These are phyloP conservation scores for Dendrobium chrysotoxum DNA, from an alignment of 106 monocot species.

Conservation along the genomic window DNA sequence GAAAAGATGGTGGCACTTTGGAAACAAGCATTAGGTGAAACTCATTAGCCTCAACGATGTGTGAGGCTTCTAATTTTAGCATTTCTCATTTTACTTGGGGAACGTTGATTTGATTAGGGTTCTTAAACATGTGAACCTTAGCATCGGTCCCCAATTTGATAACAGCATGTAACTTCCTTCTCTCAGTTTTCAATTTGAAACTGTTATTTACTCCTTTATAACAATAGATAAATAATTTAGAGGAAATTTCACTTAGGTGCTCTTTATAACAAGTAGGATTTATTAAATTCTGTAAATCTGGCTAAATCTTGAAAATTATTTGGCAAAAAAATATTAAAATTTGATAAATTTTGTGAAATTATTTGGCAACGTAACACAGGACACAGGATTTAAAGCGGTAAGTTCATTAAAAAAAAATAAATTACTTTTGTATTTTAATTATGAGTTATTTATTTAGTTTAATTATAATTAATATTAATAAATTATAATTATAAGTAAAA, in stretches of 20 bases:
- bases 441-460: too few species aligned
- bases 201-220: neutral
- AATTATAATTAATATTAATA: too few species aligned
- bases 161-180: neutral
- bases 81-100: neutral
- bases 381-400: too few species aligned
- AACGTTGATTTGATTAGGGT: neutral
- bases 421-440: too few species aligned
- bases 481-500: too few species aligned
- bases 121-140: neutral
- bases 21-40: constrained; percentile 27
- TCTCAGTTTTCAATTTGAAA: neutral
- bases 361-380: too few species aligned
- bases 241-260: neutral
- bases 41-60: neutral
- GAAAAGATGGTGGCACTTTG: constrained; percentile 55
- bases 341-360: too few species aligned
- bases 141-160: neutral
- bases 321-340: too few species aligned
- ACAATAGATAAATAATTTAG: neutral
- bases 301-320: too few species aligned
- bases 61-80: neutral
- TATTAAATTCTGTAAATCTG: too few species aligned
- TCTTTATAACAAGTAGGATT: too few species aligned
- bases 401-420: too few species aligned